Base-by-base conservation (phyloP, 2,329 filamentous ascomycete genomes). In the Xylaria sp. region DNA sequence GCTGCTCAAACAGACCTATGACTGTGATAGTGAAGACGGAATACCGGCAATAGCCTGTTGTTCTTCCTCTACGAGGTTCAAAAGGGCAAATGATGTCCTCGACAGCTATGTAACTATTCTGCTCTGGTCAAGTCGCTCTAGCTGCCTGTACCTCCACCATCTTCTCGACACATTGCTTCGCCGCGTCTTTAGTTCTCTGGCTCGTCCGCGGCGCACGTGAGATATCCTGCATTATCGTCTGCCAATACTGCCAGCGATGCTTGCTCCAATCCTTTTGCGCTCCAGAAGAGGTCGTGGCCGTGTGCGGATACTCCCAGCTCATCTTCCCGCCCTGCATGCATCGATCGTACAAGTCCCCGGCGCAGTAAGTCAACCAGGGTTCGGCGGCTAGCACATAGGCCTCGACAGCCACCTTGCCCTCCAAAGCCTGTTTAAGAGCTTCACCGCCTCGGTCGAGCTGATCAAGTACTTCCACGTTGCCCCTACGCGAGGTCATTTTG, bases 361-460 rank as follows among this genome's bases (percentile, higher is more conserved):
- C 59, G n/a, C 61, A 63, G 52, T 59, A 59, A 4, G 49, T 53
- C 51, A 63, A 51, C 59, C 61, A 63, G 8, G 56, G 61, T 23
- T 56, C 61, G 4, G 59, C 61, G 6, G 59, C 59, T 2, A 55
- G 58, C n/a, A 59, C 49, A n/a, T 50, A 30, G 4, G 48, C 39
- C n/a, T 59, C 46, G 9, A 61, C 46, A 48, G 53, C 30, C 2
- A 49, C 52, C 13, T 44, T 63, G 35, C 44, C 34, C 50, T 63
- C 61, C 23, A 63, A 23, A 8, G 59, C 59, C 46, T 55, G 44
- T 11, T 53, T 60, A 4, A 63, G 37, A n/a, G 52, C 52, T 16
- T 63, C 56, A 2, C 56, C 59, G 18, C 61, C 61, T n/a, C 61
- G 59, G 35, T 63, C 56, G 35, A 59, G 61, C 42, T 63, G 61